Evolutionary conservation across 495 filamentous ascomycete genomes (phyloP), one percentile per base, ranked within the genome.

Genomic region (Neurospora terricola): DNA sequence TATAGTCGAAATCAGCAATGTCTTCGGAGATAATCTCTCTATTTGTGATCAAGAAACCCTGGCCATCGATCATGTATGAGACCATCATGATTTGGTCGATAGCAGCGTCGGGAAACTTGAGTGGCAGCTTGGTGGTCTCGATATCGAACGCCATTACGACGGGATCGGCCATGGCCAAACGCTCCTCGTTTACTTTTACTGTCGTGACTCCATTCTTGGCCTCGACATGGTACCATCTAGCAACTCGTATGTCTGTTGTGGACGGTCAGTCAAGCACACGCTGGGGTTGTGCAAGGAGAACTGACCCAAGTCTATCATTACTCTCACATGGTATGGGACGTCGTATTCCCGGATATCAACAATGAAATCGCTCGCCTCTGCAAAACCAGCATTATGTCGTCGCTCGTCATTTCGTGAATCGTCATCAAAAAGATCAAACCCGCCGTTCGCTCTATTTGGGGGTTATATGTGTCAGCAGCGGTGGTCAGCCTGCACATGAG

Each of bases 41-140:
- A 80, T 99, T 99, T 7, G 96, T 99, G 79, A 99, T 98, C 7
- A 99, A 83, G 79, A 99, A 98, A 16, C 96, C 96, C 82, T 97
- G 95, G 1, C 96, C 96, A 77, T 99, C 96, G 75, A 99, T 98
- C 96, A 99, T 99, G 83, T 98, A 99, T 18, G 96, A 98, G 76
- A 99, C 96, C 96, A 99, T 99, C 95, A 99, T 99, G 76, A 99
- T 91, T 82, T 97, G 96, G 83, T 99, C 96, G 75, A 97, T 90
- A 3, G 93, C 86, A 0, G 96, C 91, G 79, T 98, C 96, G n/a
- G 96, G 96, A 78, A 99, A 99, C 80, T 99, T 99, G 69, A 99
- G 85, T 16, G 96, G 96, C 40, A 97, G 86, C 77, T 99, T 99
- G 5, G 93, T 96, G 30, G 96, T 98, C 80, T 99, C 96, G 78